These are phyloP conservation scores for Globisporangium radiosum DNA, from an alignment of 352 stramenopile genomes.

Conservation along the genomic window DNA sequence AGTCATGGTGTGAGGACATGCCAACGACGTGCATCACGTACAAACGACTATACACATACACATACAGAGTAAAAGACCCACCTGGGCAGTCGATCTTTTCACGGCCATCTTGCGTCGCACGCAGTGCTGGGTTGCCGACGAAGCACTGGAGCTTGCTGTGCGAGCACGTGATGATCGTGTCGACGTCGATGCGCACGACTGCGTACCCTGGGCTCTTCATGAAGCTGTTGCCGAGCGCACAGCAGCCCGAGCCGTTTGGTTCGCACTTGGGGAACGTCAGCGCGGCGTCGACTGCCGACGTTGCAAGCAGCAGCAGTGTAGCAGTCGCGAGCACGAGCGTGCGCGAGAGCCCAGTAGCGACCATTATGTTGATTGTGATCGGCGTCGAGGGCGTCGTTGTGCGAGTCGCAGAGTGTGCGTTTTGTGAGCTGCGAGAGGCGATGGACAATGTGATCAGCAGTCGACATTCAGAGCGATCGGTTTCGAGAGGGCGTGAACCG, in stretches of 20 bases:
- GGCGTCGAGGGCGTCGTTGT: background rate
- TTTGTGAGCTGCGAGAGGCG: no score
- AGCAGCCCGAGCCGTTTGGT: conserved; percentile 37
- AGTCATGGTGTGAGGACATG: background rate
- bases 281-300: conserved; percentile 9
- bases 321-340: conserved; percentile 19
- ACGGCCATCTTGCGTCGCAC: conserved; percentile 26
- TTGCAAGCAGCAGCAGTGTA: conserved; percentile 11
- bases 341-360: conserved; percentile 21
- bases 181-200: conserved; percentile 34
- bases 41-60: no score
- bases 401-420: conserved; percentile 7
- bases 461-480: background rate
- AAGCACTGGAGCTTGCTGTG: conserved; percentile 46
- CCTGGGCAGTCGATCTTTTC: conserved; percentile 42
- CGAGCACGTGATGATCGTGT: conserved; percentile 61
- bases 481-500: background rate
- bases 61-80: conserved; percentile 13
- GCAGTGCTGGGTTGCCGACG: conserved; percentile 48
- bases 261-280: conserved; percentile 54
- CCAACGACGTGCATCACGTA: background rate
- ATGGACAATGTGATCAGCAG: no score
- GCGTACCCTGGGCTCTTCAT: conserved; percentile 64
- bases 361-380: conserved; percentile 6
- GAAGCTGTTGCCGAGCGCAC: conserved; percentile 34